Base-by-base conservation (phyloP, 2,329 filamentous ascomycete genomes). In the Fusarium metavorans region DNA sequence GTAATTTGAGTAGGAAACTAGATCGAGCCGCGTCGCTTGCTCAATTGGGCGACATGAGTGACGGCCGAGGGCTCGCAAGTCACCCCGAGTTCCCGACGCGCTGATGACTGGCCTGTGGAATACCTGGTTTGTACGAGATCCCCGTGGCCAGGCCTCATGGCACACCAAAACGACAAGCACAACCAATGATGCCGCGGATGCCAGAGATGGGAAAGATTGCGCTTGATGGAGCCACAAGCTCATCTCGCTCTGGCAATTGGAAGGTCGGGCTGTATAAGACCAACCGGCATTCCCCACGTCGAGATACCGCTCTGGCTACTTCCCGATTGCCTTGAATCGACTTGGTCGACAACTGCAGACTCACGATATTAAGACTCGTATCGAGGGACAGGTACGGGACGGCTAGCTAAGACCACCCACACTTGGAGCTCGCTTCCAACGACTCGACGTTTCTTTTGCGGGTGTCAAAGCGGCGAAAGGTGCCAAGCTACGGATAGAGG, bases 231-330 rank as follows among this genome's bases (percentile, higher is more conserved):
- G 56, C 68, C 70, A 75, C 72, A 68, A 68, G 65, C 41, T 52
- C 63, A 67, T 54, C 64, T 34, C 45, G 35, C 59, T 34, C 64
- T 69, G 13, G 57, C 20, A 25, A 59, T 57, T 67, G 58, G 67
- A 43, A 32, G 61, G 54, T 16, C 57, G 65, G 69, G 23, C 64
- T 34, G 64, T 79, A 78, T 79, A 78, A 79, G 71, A 79, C 69
- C 48, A 67, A 68, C 57, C 62, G 61, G 58, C 56, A 59, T 67
- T 76, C 73, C 77, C 77, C 68, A 56, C 70, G 67, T 56, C 35
- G 35, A 34, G 58, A 58, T 30, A 32, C 35, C 16, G 8, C 57
- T 45, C 35, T 32, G 30, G 41, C 59, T 71, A 20, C 54, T 60
- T 50, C 20, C 43, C 30, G 45, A 54, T 57, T 34, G 39, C 34